Evolutionary conservation across 805 yeast species (phyloP), one percentile per base, ranked within the genome.

Genomic region (Yamadazyma olivae): DNA sequence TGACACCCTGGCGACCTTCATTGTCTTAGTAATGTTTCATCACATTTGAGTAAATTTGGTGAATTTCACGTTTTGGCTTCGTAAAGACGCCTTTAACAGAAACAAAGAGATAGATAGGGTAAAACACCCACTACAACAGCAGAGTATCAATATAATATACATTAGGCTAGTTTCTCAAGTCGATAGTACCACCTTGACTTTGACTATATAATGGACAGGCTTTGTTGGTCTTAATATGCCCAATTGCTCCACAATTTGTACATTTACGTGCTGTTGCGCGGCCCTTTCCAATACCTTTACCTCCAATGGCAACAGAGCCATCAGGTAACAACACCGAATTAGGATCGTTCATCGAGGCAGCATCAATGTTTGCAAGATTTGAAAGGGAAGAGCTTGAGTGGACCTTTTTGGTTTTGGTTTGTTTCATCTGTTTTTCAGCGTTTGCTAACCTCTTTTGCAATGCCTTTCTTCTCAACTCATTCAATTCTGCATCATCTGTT

Each of bases 161-260:
- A n/a, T n/a, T n/a, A n/a, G n/a, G n/a, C n/a, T n/a, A n/a, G n/a
- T n/a, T n/a, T 15, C 17, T 8, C 8, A 25, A n/a, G 12, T 25
- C 28, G 12, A 25, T 13, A 25, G 28, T 25, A 7, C 28, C 28
- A 25, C 28, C 28, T 8, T 25, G 39, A 2, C 41, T 32, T 19
- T 43, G 47, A 15, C 33, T 39, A 55, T 85, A 91, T 75, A 89
- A 72, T 12, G 98, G 99, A 64, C 99, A 91, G 2, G 91, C 67
- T 52, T 83, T 83, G 56, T 88, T 89, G 2, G 99, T 91, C 56
- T 93, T 75, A 43, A 91, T 91, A 57, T 91, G 99, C 0, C 98
- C 99, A 44, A 85, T 73, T 9, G 91, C 93, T 16, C 98, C 98
- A 71, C 99, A 91, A 0, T 93, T 83, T 3, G 95, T 90, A 64